phyloP scores from a whole-genome alignment of 257 asterid species.

The Vinca minor region DNA sequence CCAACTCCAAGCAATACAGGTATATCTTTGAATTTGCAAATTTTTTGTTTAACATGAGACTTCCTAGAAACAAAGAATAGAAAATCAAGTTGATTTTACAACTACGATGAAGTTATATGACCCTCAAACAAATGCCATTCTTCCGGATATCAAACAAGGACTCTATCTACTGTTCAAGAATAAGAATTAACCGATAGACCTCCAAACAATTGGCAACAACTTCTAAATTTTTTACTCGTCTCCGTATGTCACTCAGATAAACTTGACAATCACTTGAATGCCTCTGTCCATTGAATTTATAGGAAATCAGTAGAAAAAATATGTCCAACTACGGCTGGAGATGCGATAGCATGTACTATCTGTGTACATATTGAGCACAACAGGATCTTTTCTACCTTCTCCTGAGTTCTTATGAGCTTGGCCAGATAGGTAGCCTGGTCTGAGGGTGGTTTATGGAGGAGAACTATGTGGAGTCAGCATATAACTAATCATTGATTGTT shows the following conservation, averaged over 20 bases:
- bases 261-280: slow-evolving; percentile 1
- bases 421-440: background rate
- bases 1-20: slow-evolving; percentile 54
- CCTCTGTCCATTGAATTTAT: background rate
- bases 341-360: background rate
- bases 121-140: no score
- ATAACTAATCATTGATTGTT: background rate
- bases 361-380: background rate
- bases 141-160: background rate
- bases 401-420: background rate
- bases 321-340: background rate
- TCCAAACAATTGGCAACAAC: background rate
- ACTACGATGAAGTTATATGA: no score
- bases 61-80: background rate
- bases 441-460: background rate
- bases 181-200: no score
- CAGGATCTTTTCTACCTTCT: background rate
- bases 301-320: background rate
- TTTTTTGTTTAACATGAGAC: background rate
- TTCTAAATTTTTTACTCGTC: background rate
- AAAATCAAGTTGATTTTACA: background rate
- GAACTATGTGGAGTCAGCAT: background rate
- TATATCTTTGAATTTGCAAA: slow-evolving; percentile 17
- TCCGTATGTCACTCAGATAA: slow-evolving; percentile 3
- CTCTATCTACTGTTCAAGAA: background rate